These are phyloP conservation scores for Penicillium samsonianum DNA, from an alignment of 495 filamentous ascomycete genomes.

Conservation along the genomic window DNA sequence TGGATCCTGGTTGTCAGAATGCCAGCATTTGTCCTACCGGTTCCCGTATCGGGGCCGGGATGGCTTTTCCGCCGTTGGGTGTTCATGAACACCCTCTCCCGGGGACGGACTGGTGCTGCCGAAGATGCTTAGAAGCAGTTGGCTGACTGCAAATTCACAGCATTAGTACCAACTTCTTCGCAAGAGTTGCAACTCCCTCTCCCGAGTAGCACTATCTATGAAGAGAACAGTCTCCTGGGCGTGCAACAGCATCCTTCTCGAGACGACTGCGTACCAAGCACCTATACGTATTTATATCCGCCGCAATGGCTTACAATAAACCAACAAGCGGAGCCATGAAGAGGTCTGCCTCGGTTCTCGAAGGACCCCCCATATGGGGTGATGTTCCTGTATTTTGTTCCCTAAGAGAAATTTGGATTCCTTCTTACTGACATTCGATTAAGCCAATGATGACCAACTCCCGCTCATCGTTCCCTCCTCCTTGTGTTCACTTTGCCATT, in stretches of 20 bases:
- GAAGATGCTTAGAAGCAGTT: background rate
- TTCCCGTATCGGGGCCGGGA: slow-evolving; percentile 19
- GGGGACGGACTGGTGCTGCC: slow-evolving; percentile 6
- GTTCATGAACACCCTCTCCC: background rate
- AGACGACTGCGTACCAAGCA: slow-evolving; percentile 3
- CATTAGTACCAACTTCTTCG: background rate
- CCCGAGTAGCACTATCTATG: slow-evolving; percentile 9
- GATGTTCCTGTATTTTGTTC: slow-evolving; percentile 36
- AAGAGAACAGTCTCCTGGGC: slow-evolving; percentile 10
- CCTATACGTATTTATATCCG: slow-evolving; percentile 2
- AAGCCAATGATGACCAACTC: slow-evolving; percentile 39
- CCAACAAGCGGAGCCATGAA: slow-evolving; percentile 38
- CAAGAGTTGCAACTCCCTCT: slow-evolving; percentile 1
- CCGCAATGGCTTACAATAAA: slow-evolving; percentile 41
- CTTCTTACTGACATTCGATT: background rate
- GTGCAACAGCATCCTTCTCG: background rate
- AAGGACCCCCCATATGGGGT: slow-evolving; percentile 39
- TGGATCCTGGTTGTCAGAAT: slow-evolving; percentile 13
- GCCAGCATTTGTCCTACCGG: slow-evolving; percentile 17
- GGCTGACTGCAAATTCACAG: slow-evolving; percentile 12
- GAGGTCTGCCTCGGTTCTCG: slow-evolving; percentile 37
- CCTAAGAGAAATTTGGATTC: background rate
- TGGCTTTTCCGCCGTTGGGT: slow-evolving; percentile 16
- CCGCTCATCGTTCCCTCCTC: slow-evolving; percentile 33
- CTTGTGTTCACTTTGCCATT: slow-evolving; percentile 43